Evolutionary conservation across 768 basidiomycete genomes (phyloP).

Genomic region (Paxillus rubicundulus): DNA sequence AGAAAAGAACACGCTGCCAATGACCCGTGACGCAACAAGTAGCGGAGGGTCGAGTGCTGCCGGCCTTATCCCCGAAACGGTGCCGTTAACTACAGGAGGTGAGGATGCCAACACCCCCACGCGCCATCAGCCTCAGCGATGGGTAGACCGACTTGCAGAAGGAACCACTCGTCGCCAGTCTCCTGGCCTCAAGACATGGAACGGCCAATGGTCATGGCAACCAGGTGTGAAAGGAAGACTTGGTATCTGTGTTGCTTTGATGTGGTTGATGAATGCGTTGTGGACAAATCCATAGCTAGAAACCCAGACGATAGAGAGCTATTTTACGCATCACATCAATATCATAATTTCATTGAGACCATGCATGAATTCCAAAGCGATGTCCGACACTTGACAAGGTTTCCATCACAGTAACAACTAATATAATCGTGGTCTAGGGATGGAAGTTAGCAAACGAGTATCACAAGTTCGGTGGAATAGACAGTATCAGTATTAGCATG

Average conservation of each 20-base stretch:
- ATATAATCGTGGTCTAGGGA: too few relatives aligned
- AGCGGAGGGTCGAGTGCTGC: not conserved
- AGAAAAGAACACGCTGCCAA: conserved; percentile 24
- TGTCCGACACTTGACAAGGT: too few relatives aligned
- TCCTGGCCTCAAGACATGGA: conserved; percentile 32
- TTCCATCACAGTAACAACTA: too few relatives aligned
- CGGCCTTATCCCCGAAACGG: conserved; percentile 6
- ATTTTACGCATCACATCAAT: not conserved
- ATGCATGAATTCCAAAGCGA: too few relatives aligned
- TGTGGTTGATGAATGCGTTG: conserved; percentile 68
- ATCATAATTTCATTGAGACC: too few relatives aligned
- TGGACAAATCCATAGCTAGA: conserved; percentile 48
- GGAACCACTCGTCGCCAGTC: conserved; percentile 18
- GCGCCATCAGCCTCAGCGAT: conserved; percentile 37
- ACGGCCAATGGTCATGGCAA: conserved; percentile 28
- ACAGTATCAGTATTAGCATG: conserved; percentile 85
- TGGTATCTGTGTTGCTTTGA: conserved; percentile 38
- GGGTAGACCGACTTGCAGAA: conserved; percentile 52
- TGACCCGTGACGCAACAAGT: conserved; percentile 11
- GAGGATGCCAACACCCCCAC: conserved; percentile 34
- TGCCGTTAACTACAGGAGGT: conserved; percentile 5
- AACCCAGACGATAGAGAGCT: too few relatives aligned
- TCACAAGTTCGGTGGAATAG: not conserved
- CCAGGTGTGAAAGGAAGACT: conserved; percentile 45
- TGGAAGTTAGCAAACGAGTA: conserved; percentile 15